Base-by-base conservation (phyloP, 352 stramenopile species). In the Phytophthora rubi region DNA sequence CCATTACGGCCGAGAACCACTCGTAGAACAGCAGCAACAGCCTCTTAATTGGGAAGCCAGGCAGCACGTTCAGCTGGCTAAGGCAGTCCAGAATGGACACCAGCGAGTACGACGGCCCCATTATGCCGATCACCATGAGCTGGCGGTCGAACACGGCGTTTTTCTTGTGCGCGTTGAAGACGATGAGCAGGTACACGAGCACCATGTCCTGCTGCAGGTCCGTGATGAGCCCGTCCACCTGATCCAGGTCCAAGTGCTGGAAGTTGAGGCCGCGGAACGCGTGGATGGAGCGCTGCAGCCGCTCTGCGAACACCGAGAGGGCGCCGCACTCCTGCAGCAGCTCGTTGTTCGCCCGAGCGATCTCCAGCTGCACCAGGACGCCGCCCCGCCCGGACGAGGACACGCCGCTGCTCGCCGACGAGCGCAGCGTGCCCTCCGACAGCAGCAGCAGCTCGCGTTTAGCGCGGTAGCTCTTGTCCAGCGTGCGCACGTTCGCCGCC, bases 31-130 rank as follows among this genome's bases (percentile, higher is more conserved):
- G 70, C 73, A 95, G 68, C 39, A 95, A 65, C 30, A 93, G 49
- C 7, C 87, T 83, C 69, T 95, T 95, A 53, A 92, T 90, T 13
- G 87, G 87, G 69, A 93, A 94, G 3, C 85, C 84, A 6, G 87
- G 83, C 23, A 93, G 64, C 47, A 88, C 79, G 58, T 92, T 89
- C 18, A 93, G 71, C 64, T 90, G 80, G 37, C 83, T 81, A 0
- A 93, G 56, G 51, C 87, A 92, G 73, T 94, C 87, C 35, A 94
- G 62, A 65, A 94, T 89, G 13, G 82, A 86, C 26, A 88, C 76
- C 15, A 94, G 73, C 23, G 75, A 71, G 64, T 86, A 90, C 13
- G 80, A 83, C 18, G 87, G 87, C 5, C 73, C 71, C 35, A 66
- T 81, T 39, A 86, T 80, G n/a, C 84, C 87, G 52, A 91, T 69